Evolutionary conservation across 1,284 basidiomycete genomes (phyloP), one percentile per base, ranked within the genome.

Genomic region (Rhodotorula sp.): DNA sequence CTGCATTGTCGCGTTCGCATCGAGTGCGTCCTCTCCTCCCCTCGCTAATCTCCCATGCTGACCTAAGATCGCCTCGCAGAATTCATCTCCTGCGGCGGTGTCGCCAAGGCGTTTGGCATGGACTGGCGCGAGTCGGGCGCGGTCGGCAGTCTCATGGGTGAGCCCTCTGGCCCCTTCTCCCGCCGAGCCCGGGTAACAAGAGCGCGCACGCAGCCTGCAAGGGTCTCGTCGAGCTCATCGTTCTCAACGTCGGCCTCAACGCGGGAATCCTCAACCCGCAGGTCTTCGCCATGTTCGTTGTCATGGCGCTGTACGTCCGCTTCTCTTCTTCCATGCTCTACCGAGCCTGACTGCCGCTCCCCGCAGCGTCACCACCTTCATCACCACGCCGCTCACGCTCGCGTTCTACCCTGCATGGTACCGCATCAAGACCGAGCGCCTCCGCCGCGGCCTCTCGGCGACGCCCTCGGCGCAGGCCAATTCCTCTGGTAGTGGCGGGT

Each of bases 131-230:
- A 96, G 81, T 86, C 90, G 19, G 88, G 88, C 32, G 92, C 94
- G 1, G 90, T 96, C 67, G 94, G 94, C 12, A 88, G 90, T 64
- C 83, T 97, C 68, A 96, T 97, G 94, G 93, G 88, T 91, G 44
- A 39, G 75, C 65, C n/a, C 3, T n/a, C 32, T 22, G 8, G 2
- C 36, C 27, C 50, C 0, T 9, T 34, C 27, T 27, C 17, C 12
- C 21, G 25, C 19, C 29, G 59, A 1, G n/a, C 39, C 9, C 15
- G 27, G 12, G 1, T n/a, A 17, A 19, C 12, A 3, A 9, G n/a
- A 39, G 25, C 9, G 22, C 10, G n/a, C 29, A 32, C 75, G 19
- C 78, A 73, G 64, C 75, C 10, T 77, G 75, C 69, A 77, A 77
- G 66, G 75, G 75, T 13, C 59, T 79, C 15, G 76, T 79, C 60